A percentile compares a stretch with the other conserved stretches of the same genome.
phyloP scores from a whole-genome alignment of 129 eudicot species.

The Escallonia herrerae region DNA sequence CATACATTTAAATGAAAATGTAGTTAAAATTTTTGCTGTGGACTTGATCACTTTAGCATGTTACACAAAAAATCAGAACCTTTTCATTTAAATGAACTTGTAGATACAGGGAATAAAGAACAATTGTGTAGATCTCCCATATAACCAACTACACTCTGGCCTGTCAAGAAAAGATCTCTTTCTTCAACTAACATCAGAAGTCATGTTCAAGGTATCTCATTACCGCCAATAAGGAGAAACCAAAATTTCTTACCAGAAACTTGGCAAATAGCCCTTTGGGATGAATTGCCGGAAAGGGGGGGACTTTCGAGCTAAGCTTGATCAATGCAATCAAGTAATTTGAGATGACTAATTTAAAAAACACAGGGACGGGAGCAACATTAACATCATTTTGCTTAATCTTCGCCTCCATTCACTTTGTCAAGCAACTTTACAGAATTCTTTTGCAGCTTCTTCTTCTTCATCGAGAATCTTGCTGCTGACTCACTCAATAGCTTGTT shows the following conservation, averaged over 20 bases:
- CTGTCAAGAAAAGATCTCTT: too few species aligned
- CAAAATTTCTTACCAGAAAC: background rate
- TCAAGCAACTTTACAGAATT: slow-evolving; percentile 12
- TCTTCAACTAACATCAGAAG: too few species aligned
- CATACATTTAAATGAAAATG: too few species aligned
- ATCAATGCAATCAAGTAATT: background rate
- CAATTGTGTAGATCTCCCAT: too few species aligned
- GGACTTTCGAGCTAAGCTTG: background rate
- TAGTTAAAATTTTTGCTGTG: too few species aligned
- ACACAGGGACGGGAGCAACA: background rate
- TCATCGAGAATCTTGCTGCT: slow-evolving; percentile 52
- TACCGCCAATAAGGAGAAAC: background rate
- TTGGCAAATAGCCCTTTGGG: background rate
- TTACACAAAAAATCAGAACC: too few species aligned
- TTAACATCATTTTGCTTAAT: background rate
- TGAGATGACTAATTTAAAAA: background rate
- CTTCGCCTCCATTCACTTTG: slow-evolving; percentile 7
- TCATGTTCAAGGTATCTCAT: background rate
- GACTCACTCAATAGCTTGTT: slow-evolving; percentile 79
- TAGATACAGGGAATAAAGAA: too few species aligned
- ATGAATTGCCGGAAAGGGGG: background rate
- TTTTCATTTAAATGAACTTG: too few species aligned
- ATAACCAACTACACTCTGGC: too few species aligned
- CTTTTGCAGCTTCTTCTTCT: slow-evolving; percentile 28
- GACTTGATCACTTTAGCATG: too few species aligned